Evolutionary conservation across 306 rosid genomes (phyloP).

Genomic region (Citrullus amarus): DNA sequence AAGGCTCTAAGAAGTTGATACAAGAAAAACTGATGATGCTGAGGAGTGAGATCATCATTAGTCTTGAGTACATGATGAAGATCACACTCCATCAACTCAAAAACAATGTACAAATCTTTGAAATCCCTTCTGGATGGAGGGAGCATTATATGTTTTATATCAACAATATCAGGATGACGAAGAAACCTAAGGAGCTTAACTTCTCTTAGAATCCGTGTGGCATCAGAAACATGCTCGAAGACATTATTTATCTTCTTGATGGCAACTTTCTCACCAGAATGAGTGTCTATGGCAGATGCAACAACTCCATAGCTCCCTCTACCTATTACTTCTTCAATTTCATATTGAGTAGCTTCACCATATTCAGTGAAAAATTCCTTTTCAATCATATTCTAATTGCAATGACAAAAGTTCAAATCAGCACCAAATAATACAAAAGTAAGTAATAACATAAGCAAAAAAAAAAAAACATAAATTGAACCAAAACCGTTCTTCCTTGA

Average conservation of each 20-base stretch:
- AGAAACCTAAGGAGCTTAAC: conserved; percentile 57
- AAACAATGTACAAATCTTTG: conserved; percentile 51
- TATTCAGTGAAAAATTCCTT: conserved; percentile 64
- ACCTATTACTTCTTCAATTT: conserved; percentile 53
- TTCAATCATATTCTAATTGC: conserved; percentile 42
- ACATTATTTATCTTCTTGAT: conserved; percentile 57
- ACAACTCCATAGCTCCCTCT: conserved; percentile 71
- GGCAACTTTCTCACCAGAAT: conserved; percentile 54
- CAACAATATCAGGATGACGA: conserved; percentile 55
- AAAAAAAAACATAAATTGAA: background rate
- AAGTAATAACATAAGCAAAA: background rate
- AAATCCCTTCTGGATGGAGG: conserved; percentile 59
- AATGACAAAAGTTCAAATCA: conserved; percentile 14
- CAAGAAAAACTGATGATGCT: conserved; percentile 47
- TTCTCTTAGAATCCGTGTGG: conserved; percentile 52
- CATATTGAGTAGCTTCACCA: conserved; percentile 60
- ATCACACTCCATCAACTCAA: conserved; percentile 66
- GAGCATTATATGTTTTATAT: conserved; percentile 57
- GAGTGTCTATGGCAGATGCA: conserved; percentile 57
- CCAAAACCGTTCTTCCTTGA: background rate
- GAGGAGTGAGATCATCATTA: conserved; percentile 51
- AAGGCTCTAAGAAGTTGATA: conserved; percentile 67
- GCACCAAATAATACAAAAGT: background rate
- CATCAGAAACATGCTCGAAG: conserved; percentile 55
- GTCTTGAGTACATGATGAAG: conserved; percentile 52